Evolutionary conservation across 768 basidiomycete genomes (phyloP).

Genomic region (Coprinopsis strossmayeri): DNA sequence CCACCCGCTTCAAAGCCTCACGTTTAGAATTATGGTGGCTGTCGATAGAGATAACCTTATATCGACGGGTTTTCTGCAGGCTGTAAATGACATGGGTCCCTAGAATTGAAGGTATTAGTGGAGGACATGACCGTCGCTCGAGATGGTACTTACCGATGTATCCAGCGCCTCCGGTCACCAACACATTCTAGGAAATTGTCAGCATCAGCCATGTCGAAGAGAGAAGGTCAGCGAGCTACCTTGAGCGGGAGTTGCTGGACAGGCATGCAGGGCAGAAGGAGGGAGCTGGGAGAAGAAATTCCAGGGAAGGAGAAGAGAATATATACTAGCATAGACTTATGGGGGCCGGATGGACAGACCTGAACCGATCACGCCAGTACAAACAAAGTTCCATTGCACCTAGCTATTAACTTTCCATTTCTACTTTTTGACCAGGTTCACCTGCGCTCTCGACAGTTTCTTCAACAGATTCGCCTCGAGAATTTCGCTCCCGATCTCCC

Average conservation of each 20-base stretch:
- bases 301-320: constrained; percentile 9
- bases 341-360: background rate
- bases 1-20: constrained; percentile 65
- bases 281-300: no score
- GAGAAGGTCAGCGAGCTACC: constrained; percentile 30
- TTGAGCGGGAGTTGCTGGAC: constrained; percentile 29
- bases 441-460: constrained; percentile 18
- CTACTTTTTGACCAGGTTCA: constrained; percentile 32
- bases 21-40: constrained; percentile 92
- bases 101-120: constrained; percentile 14
- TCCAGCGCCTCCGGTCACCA: constrained; percentile 68
- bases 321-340: constrained; percentile 8
- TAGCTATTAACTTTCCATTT: constrained; percentile 37
- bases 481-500: constrained; percentile 26
- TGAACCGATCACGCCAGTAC: constrained; percentile 18
- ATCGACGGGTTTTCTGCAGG: constrained; percentile 79
- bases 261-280: constrained; percentile 12
- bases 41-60: constrained; percentile 92
- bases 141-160: constrained; percentile 64
- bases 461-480: constrained; percentile 15
- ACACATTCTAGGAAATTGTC: constrained; percentile 27
- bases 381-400: constrained; percentile 1
- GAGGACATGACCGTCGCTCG: background rate
- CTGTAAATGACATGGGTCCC: constrained; percentile 92
- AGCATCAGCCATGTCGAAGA: constrained; percentile 14